A percentile compares a stretch with the other conserved stretches of the same genome.
phyloP scores from a whole-genome alignment of 1,139 yeast genomes.

The Yamadazyma sp. region DNA sequence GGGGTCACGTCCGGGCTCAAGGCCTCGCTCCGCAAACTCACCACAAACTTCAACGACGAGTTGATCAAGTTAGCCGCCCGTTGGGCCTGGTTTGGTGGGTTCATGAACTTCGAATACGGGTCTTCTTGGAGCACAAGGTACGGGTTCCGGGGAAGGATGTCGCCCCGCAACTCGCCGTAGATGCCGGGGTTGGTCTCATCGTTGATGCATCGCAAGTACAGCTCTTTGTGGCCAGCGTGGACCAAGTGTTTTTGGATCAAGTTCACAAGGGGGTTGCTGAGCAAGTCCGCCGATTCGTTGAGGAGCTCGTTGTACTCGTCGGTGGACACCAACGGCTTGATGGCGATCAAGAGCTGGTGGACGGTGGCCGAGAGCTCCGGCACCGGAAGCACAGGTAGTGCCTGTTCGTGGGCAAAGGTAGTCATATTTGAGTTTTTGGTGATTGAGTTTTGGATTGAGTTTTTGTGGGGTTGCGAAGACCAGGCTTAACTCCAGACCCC shows the following conservation, averaged over 20 bases:
- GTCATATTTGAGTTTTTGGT: too few relatives aligned
- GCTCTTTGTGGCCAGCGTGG: slow-evolving; percentile 43
- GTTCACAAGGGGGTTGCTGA: slow-evolving; percentile 38
- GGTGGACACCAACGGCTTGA: slow-evolving; percentile 48
- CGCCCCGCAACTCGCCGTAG: slow-evolving; percentile 63
- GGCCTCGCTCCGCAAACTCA: slow-evolving; percentile 53
- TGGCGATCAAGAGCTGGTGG: slow-evolving; percentile 45
- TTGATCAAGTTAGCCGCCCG: slow-evolving; percentile 66
- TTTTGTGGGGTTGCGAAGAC: slow-evolving; percentile 1
- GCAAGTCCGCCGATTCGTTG: slow-evolving; percentile 45
- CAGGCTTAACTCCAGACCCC: neutral
- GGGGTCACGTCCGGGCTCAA: slow-evolving; percentile 61
- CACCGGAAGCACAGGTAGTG: slow-evolving; percentile 52
- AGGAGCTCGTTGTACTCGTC: slow-evolving; percentile 43
- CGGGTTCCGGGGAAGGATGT: slow-evolving; percentile 74
- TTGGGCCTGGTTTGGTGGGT: slow-evolving; percentile 64
- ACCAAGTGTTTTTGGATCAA: slow-evolving; percentile 54
- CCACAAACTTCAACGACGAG: slow-evolving; percentile 63
- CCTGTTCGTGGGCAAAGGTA: slow-evolving; percentile 23
- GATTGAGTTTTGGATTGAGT: too few relatives aligned
- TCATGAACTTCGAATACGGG: slow-evolving; percentile 55
- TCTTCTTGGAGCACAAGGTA: slow-evolving; percentile 72
- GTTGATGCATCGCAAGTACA: slow-evolving; percentile 58
- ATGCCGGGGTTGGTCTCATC: slow-evolving; percentile 62
- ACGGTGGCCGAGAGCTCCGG: slow-evolving; percentile 49